A percentile compares a stretch with the other conserved stretches of the same genome.
Conservation (phyloP, 345 rosid species). For the Heritiera fomes region DNA sequence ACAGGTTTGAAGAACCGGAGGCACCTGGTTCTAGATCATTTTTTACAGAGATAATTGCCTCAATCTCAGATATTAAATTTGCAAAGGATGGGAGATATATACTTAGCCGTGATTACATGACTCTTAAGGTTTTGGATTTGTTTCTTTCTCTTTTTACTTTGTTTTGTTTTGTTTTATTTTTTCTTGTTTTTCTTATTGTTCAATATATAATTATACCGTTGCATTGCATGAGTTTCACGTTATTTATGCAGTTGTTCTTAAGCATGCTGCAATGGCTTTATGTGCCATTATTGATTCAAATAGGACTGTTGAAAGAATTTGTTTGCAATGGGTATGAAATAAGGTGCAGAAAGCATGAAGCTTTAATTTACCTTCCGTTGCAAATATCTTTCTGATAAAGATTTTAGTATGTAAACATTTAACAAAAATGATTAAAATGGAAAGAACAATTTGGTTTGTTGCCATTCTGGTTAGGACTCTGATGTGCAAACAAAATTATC, state of each 20-base stretch:
- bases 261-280: not conserved
- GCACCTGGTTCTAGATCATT: conserved; percentile 76
- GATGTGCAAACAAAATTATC: not conserved
- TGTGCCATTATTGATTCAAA: too few species aligned
- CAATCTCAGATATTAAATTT: conserved; percentile 87
- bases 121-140: conserved; percentile 65
- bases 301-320: not conserved
- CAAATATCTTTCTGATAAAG: not conserved
- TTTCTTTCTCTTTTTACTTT: conserved; percentile 10
- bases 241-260: not conserved
- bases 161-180: not conserved
- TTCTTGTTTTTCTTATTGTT: not conserved
- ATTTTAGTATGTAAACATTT: conserved; percentile 5
- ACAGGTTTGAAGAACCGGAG: conserved; percentile 89
- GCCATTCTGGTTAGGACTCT: not conserved
- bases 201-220: not conserved
- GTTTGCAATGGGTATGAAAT: not conserved
- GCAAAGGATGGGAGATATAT: conserved; percentile 77
- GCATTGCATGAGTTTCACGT: not conserved
- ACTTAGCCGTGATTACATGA: conserved; percentile 96
- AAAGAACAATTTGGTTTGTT: not conserved
- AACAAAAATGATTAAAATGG: conserved; percentile 11
- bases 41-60: conserved; percentile 94
- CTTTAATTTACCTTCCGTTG: not conserved
- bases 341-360: conserved; percentile 3